A percentile compares a stretch with the other conserved stretches of the same genome.
Conservation (phyloP, 345 rosid genomes). For the Dimocarpus longan region DNA sequence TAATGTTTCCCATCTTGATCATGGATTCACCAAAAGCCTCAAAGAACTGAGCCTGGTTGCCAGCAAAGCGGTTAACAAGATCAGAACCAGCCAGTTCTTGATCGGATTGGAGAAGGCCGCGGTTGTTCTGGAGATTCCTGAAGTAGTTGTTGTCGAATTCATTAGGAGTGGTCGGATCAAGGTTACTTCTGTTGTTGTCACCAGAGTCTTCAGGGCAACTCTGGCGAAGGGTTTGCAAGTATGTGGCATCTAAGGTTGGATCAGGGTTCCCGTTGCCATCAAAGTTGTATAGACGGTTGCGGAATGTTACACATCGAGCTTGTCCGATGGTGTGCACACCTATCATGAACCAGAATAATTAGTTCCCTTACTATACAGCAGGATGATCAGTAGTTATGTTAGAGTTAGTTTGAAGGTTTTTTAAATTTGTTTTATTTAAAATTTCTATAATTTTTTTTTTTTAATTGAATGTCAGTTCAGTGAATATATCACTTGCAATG, state of each 20-base stretch:
- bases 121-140: conserved; percentile 30
- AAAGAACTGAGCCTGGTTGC: conserved; percentile 40
- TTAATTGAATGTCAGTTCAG: no score
- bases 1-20: conserved; percentile 48
- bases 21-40: conserved; percentile 38
- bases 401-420: no score
- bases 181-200: neutral
- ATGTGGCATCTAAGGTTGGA: conserved; percentile 4
- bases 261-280: neutral
- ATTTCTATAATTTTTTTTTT: no score
- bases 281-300: conserved; percentile 5
- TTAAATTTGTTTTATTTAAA: no score
- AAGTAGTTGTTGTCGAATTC: conserved; percentile 39
- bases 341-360: neutral
- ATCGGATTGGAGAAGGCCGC: conserved; percentile 39
- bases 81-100: conserved; percentile 35
- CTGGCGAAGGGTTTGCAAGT: conserved; percentile 3
- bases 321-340: conserved; percentile 17
- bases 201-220: neutral
- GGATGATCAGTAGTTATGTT: no score
- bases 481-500: no score
- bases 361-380: no score
- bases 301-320: conserved; percentile 9
- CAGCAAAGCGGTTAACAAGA: conserved; percentile 36
- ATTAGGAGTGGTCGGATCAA: conserved; percentile 10